Evolutionary conservation across 2,329 filamentous ascomycete species (phyloP).

Genomic region (Fusarium kyushuense): DNA sequence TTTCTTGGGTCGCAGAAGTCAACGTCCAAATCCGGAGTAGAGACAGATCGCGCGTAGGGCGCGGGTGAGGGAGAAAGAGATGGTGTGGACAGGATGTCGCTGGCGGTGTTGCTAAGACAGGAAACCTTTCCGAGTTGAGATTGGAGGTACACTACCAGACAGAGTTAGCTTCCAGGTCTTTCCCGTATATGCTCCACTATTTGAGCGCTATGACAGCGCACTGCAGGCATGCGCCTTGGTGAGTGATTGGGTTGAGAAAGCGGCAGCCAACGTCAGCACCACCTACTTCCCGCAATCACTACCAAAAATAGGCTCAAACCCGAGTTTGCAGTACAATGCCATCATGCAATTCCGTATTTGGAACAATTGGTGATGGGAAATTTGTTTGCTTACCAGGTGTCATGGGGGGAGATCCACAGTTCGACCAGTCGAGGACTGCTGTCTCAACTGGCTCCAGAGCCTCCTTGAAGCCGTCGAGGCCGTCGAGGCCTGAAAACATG

Average conservation of each 20-base stretch:
- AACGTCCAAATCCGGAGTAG: constrained; percentile 74
- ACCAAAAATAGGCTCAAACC: constrained; percentile 43
- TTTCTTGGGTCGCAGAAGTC: constrained; percentile 94
- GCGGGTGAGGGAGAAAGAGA: constrained; percentile 90
- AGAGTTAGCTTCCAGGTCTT: constrained; percentile 52
- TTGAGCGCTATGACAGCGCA: constrained; percentile 39
- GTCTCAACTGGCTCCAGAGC: constrained; percentile 79
- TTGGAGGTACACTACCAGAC: constrained; percentile 62
- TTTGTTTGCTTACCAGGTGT: constrained; percentile 83
- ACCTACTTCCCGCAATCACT: constrained; percentile 20
- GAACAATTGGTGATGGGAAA: constrained; percentile 9
- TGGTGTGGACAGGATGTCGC: constrained; percentile 80
- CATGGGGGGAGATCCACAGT: constrained; percentile 83
- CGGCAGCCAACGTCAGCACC: constrained; percentile 37
- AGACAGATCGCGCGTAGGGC: constrained; percentile 77
- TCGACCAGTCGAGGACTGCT: constrained; percentile 81
- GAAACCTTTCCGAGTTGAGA: constrained; percentile 62
- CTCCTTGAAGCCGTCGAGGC: constrained; percentile 74
- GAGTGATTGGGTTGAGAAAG: constrained; percentile 29
- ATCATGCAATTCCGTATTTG: constrained; percentile 21
- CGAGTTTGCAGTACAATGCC: constrained; percentile 25
- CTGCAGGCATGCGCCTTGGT: constrained; percentile 35
- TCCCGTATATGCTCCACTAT: constrained; percentile 44
- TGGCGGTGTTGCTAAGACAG: constrained; percentile 72
- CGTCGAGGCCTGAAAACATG: constrained; percentile 79